phyloP scores from a whole-genome alignment of 305 asterid species.

The Plantago rigida region DNA sequence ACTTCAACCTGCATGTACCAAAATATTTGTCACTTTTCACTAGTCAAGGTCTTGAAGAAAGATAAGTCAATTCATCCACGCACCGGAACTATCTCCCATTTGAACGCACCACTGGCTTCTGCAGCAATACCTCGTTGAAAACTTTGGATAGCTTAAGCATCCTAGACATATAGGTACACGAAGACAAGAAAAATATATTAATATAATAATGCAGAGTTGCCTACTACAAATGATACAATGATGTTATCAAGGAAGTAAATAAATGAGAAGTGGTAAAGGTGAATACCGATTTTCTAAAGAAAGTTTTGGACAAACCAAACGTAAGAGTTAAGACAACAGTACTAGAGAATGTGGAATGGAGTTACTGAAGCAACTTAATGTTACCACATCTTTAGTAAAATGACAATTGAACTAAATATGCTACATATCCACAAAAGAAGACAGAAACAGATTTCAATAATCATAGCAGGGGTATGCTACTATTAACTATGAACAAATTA shows the following conservation, averaged over 20 bases:
- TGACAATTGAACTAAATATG: too few relatives aligned
- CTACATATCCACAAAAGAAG: too few relatives aligned
- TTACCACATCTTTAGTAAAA: too few relatives aligned
- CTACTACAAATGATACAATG: too few relatives aligned
- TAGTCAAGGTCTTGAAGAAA: neutral
- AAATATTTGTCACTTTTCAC: constrained; percentile 5
- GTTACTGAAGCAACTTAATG: neutral
- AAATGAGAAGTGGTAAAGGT: too few relatives aligned
- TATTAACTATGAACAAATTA: too few relatives aligned
- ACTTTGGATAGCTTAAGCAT: constrained; percentile 78
- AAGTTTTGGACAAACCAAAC: too few relatives aligned
- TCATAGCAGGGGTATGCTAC: too few relatives aligned
- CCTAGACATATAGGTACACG: constrained; percentile 36
- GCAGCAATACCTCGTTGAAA: constrained; percentile 82
- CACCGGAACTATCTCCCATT: constrained; percentile 89
- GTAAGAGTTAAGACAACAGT: too few relatives aligned
- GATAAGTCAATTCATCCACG: constrained; percentile 23
- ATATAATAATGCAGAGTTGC: neutral
- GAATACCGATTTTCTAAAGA: too few relatives aligned
- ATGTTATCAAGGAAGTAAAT: too few relatives aligned
- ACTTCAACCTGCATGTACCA: constrained; percentile 56
- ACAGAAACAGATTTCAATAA: too few relatives aligned
- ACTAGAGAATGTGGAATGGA: constrained; percentile 2
- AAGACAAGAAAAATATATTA: constrained; percentile 12
- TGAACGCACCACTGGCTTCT: constrained; percentile 61